A percentile compares a stretch with the other conserved stretches of the same genome.
Conservation (phyloP, 2,329 filamentous ascomycete genomes). For the Venturiaceae sp. region DNA sequence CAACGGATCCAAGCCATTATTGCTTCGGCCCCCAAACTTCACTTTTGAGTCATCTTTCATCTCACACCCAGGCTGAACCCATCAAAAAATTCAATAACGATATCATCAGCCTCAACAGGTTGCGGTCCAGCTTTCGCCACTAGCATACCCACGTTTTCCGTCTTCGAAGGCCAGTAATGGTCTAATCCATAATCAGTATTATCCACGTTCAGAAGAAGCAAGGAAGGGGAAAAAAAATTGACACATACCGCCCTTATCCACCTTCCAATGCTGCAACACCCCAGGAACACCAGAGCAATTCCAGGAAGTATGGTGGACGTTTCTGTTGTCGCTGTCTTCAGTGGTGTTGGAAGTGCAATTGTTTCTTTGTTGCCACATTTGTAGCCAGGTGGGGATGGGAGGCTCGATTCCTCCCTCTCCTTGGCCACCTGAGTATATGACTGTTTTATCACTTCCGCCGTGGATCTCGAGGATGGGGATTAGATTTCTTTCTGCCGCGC, state of each 20-base stretch:
- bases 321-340: constrained; percentile 24
- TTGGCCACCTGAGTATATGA: constrained; percentile 34
- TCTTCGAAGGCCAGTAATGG: constrained; percentile 37
- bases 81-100: constrained; percentile 38
- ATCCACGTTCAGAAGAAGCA: background rate
- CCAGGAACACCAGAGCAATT: constrained; percentile 26
- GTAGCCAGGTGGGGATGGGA: constrained; percentile 30
- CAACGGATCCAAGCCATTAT: too few relatives aligned
- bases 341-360: constrained; percentile 14
- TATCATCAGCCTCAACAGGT: constrained; percentile 32
- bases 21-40: too few relatives aligned
- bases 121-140: constrained; percentile 30
- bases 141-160: constrained; percentile 34
- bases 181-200: constrained; percentile 13
- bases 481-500: constrained; percentile 24
- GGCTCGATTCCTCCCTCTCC: constrained; percentile 35
- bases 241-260: constrained; percentile 30
- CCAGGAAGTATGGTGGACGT: constrained; percentile 36
- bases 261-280: constrained; percentile 35
- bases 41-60: too few relatives aligned
- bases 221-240: background rate
- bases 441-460: constrained; percentile 37
- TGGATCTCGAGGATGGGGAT: constrained; percentile 42
- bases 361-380: background rate
- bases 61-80: constrained; percentile 15